A percentile compares a stretch with the other conserved stretches of the same genome.
These are phyloP conservation scores for Aspergillus pseudoglaucus DNA, from an alignment of 2,329 filamentous ascomycete genomes.

Conservation along the genomic window DNA sequence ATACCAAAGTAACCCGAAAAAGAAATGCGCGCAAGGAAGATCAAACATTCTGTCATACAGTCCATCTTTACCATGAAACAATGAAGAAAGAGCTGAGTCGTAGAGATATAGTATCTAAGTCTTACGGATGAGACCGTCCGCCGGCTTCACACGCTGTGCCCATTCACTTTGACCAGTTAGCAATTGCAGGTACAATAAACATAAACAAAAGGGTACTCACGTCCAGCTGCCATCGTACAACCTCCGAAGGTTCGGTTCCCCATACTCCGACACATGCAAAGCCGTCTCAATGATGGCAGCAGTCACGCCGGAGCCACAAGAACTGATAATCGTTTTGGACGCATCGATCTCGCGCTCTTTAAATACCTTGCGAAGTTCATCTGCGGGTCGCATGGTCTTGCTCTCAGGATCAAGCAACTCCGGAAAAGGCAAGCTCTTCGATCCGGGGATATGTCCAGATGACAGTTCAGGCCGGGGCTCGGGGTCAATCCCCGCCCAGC, in stretches of 20 bases:
- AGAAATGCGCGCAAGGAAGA: background rate
- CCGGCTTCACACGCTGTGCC: conserved; percentile 44
- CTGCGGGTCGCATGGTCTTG: conserved; percentile 68
- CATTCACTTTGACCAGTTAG: conserved; percentile 36
- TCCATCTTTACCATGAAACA: background rate
- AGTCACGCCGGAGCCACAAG: conserved; percentile 90
- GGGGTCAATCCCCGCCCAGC: conserved; percentile 75
- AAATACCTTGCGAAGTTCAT: conserved; percentile 70
- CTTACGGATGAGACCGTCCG: conserved; percentile 42
- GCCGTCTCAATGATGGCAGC: conserved; percentile 87
- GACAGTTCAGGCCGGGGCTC: conserved; percentile 81
- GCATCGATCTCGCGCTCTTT: conserved; percentile 72
- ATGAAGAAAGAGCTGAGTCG: too few relatives aligned
- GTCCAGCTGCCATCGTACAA: conserved; percentile 98
- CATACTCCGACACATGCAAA: conserved; percentile 69
- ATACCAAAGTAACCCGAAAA: conserved; percentile 1
- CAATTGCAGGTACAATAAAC: background rate
- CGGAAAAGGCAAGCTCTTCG: conserved; percentile 73
- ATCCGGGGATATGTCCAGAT: conserved; percentile 86
- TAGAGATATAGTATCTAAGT: conserved; percentile 7
- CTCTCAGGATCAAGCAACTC: conserved; percentile 74
- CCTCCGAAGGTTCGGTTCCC: conserved; percentile 58
- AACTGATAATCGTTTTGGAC: conserved; percentile 73
- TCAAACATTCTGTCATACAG: background rate
- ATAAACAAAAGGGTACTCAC: conserved; percentile 50